Evolutionary conservation across 805 yeast genomes (phyloP).

Genomic region (Hanseniaspora nectarophila): DNA sequence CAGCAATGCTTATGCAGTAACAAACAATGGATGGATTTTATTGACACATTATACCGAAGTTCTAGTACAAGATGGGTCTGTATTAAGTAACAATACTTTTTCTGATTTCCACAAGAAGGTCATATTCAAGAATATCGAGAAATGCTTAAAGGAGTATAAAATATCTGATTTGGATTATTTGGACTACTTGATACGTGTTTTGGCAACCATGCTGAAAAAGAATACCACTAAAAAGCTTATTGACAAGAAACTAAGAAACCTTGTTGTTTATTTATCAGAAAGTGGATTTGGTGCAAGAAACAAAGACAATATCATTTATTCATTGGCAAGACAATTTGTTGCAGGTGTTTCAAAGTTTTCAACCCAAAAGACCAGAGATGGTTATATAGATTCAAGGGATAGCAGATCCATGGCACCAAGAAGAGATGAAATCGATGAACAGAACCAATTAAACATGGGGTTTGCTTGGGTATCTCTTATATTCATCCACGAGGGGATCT

Average conservation of each 20-base stretch:
- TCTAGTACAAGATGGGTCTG: constrained; percentile 1
- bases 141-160: background rate
- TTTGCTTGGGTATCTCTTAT: background rate
- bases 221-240: background rate
- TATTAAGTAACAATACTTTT: background rate
- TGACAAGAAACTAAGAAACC: background rate
- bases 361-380: background rate
- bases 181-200: background rate
- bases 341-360: background rate
- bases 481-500: background rate
- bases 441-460: background rate
- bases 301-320: background rate
- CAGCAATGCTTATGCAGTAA: background rate
- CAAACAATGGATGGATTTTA: background rate
- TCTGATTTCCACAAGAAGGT: background rate
- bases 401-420: background rate
- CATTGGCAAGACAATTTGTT: background rate
- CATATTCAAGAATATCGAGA: background rate
- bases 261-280: background rate
- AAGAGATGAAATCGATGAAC: background rate
- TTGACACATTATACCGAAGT: background rate
- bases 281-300: background rate
- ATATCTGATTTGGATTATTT: constrained; percentile 1
- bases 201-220: background rate
- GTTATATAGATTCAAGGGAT: background rate